A percentile compares a stretch with the other conserved stretches of the same genome.
Evolutionary conservation across 371 early-diverging fungal genomes (phyloP).

Genomic region (Mortierella sp.): DNA sequence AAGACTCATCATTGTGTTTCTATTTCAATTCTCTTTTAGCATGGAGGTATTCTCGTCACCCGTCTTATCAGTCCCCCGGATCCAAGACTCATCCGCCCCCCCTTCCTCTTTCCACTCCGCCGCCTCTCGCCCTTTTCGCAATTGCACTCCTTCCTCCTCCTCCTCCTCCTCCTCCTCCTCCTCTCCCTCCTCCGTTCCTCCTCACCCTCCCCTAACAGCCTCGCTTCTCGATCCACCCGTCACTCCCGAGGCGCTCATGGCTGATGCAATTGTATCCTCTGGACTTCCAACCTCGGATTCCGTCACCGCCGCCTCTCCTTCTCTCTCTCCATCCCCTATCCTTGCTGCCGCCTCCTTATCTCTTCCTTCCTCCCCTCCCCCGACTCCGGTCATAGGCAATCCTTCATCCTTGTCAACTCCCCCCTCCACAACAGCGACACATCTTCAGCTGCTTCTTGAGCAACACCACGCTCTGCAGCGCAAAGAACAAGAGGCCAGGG

Average conservation of each 20-base stretch:
- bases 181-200: constrained; percentile 1
- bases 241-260: neutral
- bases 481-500: constrained; percentile 35
- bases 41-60: neutral
- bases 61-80: constrained; percentile 5
- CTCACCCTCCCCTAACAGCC: neutral
- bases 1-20: neutral
- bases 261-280: neutral
- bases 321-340: constrained; percentile 3
- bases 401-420: constrained; percentile 1
- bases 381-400: neutral
- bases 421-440: constrained; percentile 14
- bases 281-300: too few species aligned
- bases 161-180: constrained; percentile 6
- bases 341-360: neutral
- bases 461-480: constrained; percentile 49
- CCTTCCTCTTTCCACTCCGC: neutral
- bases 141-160: neutral
- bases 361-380: constrained; percentile 5
- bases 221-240: too few species aligned
- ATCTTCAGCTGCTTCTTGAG: constrained; percentile 48
- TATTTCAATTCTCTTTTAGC: constrained; percentile 1
- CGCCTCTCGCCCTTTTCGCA: constrained; percentile 2
- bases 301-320: neutral
- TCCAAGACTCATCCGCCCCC: neutral